Evolutionary conservation across 2,329 filamentous ascomycete species (phyloP), one percentile per base, ranked within the genome.

Genomic region (Fusarium mexicanum): DNA sequence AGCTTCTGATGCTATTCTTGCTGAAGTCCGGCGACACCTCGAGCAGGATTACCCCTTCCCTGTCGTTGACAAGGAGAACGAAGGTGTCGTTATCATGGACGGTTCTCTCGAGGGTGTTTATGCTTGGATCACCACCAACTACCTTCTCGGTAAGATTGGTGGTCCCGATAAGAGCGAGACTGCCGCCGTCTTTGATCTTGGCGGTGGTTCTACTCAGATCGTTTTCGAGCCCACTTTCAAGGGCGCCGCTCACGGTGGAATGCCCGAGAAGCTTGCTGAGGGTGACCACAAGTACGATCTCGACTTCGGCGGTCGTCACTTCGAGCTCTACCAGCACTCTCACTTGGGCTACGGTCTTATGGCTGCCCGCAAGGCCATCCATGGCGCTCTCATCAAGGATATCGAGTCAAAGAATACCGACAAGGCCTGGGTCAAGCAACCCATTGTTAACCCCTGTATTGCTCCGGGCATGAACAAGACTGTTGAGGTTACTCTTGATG

Each of bases 71-170:
- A 89, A 91, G 74, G 94, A 94, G 79, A 92, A 96, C 77, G 91
- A 93, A 63, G 96, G 97, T 64, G 94, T 99, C 35, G 91, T 95
- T 72, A 97, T 99, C 82, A 99, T 99, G 96, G 95, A 98, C 79
- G 96, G 96, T 72, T 95, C 94, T 58, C 94, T 98, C 80, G 96
- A 99, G 85, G 96, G 96, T 81, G 96, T 99, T 37, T 99, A 97
- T 81, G 97, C 96, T 61, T 99, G 96, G 96, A 97, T 99, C 82
- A 99, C 96, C 12, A 96, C 95, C 76, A 99, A 99, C 88, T 99
- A 99, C 84, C 92, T 99, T 46, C 91, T 99, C 31, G 96, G 96
- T 79, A 98, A 98, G 86, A 98, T 99, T 83, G 96, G 96, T 68
- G 93, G 94, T 17, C 94, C 95, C 5, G 96, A 98, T 81, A 91